Conservation (phyloP, 108 stramenopile species). For the Cyclotella baltica region DNA sequence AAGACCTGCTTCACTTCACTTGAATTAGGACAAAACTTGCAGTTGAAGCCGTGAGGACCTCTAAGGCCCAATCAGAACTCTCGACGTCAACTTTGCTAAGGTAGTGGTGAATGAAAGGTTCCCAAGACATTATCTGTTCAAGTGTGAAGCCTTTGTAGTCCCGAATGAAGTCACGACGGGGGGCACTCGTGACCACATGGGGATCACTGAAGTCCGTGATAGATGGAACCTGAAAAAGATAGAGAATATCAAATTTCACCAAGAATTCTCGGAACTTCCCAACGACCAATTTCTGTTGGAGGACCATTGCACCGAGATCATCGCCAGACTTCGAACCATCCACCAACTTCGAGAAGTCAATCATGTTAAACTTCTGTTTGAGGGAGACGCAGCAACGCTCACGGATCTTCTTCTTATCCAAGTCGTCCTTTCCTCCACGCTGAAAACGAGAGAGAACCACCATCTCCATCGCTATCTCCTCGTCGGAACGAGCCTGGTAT, state of each 20-base stretch:
- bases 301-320: neutral
- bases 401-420: slow-evolving; percentile 9
- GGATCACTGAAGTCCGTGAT: neutral
- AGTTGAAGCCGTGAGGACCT: neutral
- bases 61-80: neutral
- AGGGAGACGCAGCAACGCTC: neutral
- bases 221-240: neutral
- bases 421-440: neutral
- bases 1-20: neutral
- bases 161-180: neutral
- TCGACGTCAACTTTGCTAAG: neutral
- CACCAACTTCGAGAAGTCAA: neutral
- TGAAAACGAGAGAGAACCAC: neutral
- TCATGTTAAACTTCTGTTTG: neutral
- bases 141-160: neutral
- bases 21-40: neutral
- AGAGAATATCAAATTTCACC: neutral
- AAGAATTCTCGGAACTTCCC: neutral
- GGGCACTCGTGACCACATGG: neutral
- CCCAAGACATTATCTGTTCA: neutral
- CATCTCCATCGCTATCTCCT: neutral
- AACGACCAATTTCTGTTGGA: neutral
- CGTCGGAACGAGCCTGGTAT: neutral
- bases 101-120: neutral
- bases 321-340: neutral